Conservation (phyloP, 2,329 filamentous ascomycete genomes). For the Nemania sp. region DNA sequence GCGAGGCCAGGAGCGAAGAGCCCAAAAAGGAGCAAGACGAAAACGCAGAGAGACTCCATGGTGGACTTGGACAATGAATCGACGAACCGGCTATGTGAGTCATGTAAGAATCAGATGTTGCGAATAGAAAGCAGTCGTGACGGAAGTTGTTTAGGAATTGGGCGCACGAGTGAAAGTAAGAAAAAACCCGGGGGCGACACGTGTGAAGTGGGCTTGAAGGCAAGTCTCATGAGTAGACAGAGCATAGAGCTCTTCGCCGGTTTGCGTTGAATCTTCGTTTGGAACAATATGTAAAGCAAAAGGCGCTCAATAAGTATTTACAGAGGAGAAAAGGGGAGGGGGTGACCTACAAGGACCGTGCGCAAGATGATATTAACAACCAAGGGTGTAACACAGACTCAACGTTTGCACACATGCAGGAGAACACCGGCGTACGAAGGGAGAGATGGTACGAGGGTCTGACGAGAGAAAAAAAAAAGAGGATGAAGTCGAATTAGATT, state of each 20-base stretch:
- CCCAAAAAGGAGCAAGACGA: constrained; percentile 26
- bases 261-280: constrained; percentile 11
- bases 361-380: constrained; percentile 18
- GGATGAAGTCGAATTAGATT: not conserved
- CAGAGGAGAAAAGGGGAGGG: not conserved
- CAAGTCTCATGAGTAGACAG: constrained; percentile 1
- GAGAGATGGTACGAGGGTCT: constrained; percentile 1
- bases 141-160: constrained; percentile 1
- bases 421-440: not conserved
- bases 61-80: constrained; percentile 11
- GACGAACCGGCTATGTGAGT: constrained; percentile 3
- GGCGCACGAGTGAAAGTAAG: constrained; percentile 15
- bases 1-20: constrained; percentile 31
- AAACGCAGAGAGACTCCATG: constrained; percentile 25
- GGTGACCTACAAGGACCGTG: constrained; percentile 18
- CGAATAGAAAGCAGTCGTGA: not conserved
- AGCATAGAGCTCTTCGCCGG: not conserved
- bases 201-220: constrained; percentile 16
- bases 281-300: constrained; percentile 19
- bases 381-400: constrained; percentile 21
- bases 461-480: not conserved
- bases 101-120: constrained; percentile 12
- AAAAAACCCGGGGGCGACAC: constrained; percentile 6
- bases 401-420: not conserved
- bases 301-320: not conserved